These are phyloP conservation scores for Suillus clintonianus DNA, from an alignment of 768 basidiomycete species.

Conservation along the genomic window DNA sequence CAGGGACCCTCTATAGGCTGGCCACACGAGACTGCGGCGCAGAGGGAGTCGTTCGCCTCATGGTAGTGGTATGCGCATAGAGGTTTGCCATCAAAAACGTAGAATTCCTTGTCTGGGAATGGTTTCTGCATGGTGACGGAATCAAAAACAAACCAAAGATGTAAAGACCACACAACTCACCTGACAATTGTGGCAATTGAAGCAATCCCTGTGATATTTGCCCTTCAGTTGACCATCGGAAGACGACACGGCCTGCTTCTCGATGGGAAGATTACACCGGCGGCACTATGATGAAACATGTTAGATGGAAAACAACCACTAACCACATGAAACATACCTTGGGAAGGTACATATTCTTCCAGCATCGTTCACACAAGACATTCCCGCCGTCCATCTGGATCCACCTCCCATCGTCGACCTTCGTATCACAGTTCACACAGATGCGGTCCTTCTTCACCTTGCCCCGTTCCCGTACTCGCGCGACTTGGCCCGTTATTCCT, in stretches of 20 bases:
- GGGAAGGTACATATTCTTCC: constrained; percentile 96
- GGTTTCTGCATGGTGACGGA: constrained; percentile 56
- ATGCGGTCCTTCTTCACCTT: constrained; percentile 34
- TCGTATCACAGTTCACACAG: constrained; percentile 70
- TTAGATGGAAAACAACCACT: not conserved
- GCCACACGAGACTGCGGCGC: constrained; percentile 74
- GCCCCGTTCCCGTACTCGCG: constrained; percentile 33
- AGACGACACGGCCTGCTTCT: constrained; percentile 88
- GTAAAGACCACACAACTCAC: constrained; percentile 34
- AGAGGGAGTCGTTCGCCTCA: constrained; percentile 87
- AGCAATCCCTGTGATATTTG: constrained; percentile 92
- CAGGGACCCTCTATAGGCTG: constrained; percentile 94
- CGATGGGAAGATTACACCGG: constrained; percentile 83
- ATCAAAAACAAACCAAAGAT: not conserved
- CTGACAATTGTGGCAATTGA: constrained; percentile 84
- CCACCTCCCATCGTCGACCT: constrained; percentile 82
- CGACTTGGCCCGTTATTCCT: constrained; percentile 26
- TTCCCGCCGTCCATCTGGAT: constrained; percentile 73
- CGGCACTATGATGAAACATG: constrained; percentile 61
- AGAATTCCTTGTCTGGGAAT: constrained; percentile 91
- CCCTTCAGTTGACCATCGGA: constrained; percentile 94
- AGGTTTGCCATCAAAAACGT: constrained; percentile 88
- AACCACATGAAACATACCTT: constrained; percentile 54
- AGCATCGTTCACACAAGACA: constrained; percentile 86
- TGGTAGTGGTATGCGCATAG: constrained; percentile 93